phyloP scores from a whole-genome alignment of 1,139 yeast genomes.

The Candida albicans region DNA sequence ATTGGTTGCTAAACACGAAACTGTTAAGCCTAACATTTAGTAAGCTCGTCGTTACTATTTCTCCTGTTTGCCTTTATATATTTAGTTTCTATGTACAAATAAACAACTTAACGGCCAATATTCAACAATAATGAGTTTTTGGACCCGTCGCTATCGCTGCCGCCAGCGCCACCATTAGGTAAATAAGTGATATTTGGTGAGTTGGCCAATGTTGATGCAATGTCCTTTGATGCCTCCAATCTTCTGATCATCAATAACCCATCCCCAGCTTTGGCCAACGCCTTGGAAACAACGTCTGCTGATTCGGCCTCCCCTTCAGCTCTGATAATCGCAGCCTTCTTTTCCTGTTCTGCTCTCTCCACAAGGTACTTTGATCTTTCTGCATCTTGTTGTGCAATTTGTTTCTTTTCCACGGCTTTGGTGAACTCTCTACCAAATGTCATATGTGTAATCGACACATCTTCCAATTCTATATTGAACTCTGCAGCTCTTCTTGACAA shows the following conservation, averaged over 20 bases:
- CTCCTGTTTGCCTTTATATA: not conserved
- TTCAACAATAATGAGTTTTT: conserved; percentile 42
- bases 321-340: conserved; percentile 90
- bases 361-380: conserved; percentile 94
- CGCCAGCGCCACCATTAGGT: conserved; percentile 53
- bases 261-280: conserved; percentile 92
- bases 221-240: conserved; percentile 94
- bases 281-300: conserved; percentile 93
- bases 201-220: conserved; percentile 81
- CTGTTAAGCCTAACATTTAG: conserved; percentile 13
- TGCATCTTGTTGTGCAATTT: conserved; percentile 99
- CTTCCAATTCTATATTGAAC: conserved; percentile 89
- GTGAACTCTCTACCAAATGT: conserved; percentile 97
- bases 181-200: conserved; percentile 90
- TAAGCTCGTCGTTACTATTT: not conserved
- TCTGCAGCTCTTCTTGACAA: conserved; percentile 81
- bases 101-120: conserved; percentile 33
- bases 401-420: conserved; percentile 97
- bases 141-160: conserved; percentile 27
- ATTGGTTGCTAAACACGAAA: conserved; percentile 12
- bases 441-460: conserved; percentile 97
- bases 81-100: not conserved
- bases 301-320: conserved; percentile 99
- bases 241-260: conserved; percentile 92
- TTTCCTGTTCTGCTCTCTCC: conserved; percentile 96